Conservation (phyloP, 2,329 filamentous ascomycete genomes). For the Graphilbum fragrans region DNA sequence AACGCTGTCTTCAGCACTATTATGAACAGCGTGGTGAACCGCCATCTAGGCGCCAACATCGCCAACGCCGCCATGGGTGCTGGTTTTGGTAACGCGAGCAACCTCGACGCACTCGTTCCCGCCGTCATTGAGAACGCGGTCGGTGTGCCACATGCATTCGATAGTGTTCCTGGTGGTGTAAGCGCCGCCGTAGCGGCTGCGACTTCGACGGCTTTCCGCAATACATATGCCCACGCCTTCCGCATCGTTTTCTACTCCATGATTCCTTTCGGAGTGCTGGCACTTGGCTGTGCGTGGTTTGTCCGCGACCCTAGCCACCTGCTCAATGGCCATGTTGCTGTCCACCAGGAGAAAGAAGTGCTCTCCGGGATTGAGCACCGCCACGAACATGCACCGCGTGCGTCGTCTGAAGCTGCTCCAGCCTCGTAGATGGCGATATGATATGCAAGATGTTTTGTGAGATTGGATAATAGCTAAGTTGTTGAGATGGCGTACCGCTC, state of each 20-base stretch:
- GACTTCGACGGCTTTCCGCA: slow-evolving; percentile 20
- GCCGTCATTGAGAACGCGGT: slow-evolving; percentile 30
- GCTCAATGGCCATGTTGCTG: slow-evolving; percentile 7
- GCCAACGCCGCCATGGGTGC: slow-evolving; percentile 14
- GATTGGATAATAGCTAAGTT: no score
- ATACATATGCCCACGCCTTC: slow-evolving; percentile 28
- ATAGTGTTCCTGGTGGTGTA: slow-evolving; percentile 31
- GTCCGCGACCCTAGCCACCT: slow-evolving; percentile 7
- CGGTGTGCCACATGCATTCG: slow-evolving; percentile 45
- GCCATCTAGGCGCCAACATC: slow-evolving; percentile 15
- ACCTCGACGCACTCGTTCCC: slow-evolving; percentile 28
- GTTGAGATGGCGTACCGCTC: no score
- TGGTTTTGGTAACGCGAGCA: slow-evolving; percentile 17
- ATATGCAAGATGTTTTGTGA: no score
- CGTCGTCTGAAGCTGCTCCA: no score
- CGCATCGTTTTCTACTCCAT: slow-evolving; percentile 26
- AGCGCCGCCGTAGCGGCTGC: slow-evolving; percentile 19
- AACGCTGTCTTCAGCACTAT: slow-evolving; percentile 22
- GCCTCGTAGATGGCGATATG: no score
- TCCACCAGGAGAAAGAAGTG: slow-evolving; percentile 6
- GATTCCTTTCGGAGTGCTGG: slow-evolving; percentile 25
- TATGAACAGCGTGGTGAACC: slow-evolving; percentile 16
- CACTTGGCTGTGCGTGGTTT: slow-evolving; percentile 5
- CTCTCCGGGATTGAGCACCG: slow-evolving; percentile 2
- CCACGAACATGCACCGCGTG: neutral